Percentiles rank a stretch among this genome's conserved stretches.
Evolutionary conservation across 352 stramenopile species (phyloP).

Genomic region (Pythium chondricola): DNA sequence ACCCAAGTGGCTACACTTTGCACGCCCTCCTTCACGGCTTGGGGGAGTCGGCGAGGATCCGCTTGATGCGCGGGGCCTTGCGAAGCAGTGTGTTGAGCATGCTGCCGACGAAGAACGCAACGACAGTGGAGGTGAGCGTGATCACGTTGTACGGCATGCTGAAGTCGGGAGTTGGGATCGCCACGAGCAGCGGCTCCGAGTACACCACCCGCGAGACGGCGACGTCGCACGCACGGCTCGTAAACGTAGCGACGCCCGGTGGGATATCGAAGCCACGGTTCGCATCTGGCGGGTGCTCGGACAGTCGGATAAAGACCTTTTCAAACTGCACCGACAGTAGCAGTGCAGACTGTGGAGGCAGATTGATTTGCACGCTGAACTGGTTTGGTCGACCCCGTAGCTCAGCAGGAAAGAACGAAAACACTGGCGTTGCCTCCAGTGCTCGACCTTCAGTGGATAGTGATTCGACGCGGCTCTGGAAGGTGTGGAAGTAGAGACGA

Average conservation of each 20-base stretch:
- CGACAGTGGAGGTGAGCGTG: slow-evolving; percentile 84
- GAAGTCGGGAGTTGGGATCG: slow-evolving; percentile 82
- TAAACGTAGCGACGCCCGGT: slow-evolving; percentile 49
- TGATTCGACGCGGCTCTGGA: slow-evolving; percentile 22
- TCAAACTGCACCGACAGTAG: slow-evolving; percentile 74
- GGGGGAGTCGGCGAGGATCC: slow-evolving; percentile 37
- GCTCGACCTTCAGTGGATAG: too few relatives aligned
- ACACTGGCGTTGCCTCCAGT: slow-evolving; percentile 16
- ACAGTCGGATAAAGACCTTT: slow-evolving; percentile 76
- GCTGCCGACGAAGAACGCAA: slow-evolving; percentile 81
- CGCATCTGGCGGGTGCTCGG: slow-evolving; percentile 77
- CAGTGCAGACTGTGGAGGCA: slow-evolving; percentile 49
- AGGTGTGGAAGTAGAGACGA: slow-evolving; percentile 72
- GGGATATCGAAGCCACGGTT: slow-evolving; percentile 83
- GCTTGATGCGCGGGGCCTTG: slow-evolving; percentile 60
- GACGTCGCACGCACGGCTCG: background rate
- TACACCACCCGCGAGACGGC: slow-evolving; percentile 38
- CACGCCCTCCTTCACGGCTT: background rate
- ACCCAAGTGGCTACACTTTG: too few relatives aligned
- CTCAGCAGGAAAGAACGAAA: slow-evolving; percentile 60
- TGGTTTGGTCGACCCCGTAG: slow-evolving; percentile 49
- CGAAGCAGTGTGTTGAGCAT: slow-evolving; percentile 79
- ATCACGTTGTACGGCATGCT: slow-evolving; percentile 91
- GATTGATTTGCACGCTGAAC: slow-evolving; percentile 36
- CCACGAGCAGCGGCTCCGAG: slow-evolving; percentile 76